These are phyloP conservation scores for Odonthalia washingtoniensis DNA, from an alignment of 31 red algal genomes.

Conservation along the genomic window DNA sequence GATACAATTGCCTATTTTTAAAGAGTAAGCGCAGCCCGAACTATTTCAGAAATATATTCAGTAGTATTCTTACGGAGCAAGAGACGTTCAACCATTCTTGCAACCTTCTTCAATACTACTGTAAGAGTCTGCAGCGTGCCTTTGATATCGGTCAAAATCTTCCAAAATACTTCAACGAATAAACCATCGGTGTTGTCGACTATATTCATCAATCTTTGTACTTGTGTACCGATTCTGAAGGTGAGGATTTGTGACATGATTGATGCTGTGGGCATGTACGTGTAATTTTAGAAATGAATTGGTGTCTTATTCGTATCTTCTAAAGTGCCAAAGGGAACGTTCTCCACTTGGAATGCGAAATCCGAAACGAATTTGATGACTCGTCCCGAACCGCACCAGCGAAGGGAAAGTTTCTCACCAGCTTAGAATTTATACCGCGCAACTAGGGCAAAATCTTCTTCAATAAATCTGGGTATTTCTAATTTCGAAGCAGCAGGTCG, in stretches of 20 bases:
- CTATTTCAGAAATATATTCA: background rate
- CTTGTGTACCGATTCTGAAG: background rate
- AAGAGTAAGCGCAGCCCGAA: no score
- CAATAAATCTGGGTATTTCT: conserved; percentile 13
- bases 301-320: background rate
- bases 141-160: background rate
- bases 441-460: conserved; percentile 38
- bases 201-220: background rate
- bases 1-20: no score
- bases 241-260: background rate
- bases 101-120: background rate
- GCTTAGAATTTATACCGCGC: background rate
- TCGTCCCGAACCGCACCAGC: conserved; percentile 3
- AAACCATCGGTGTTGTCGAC: background rate
- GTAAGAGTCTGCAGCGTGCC: background rate
- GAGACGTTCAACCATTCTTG: background rate
- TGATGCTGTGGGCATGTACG: background rate
- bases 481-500: background rate
- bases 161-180: background rate
- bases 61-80: background rate
- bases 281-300: background rate
- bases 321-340: conserved; percentile 23
- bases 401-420: no score
- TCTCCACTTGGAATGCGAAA: conserved; percentile 23
- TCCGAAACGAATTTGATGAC: conserved; percentile 1